Percentiles rank a stretch among this genome's conserved stretches.
Evolutionary conservation across 1,284 basidiomycete genomes (phyloP).

Genomic region (Fistulinella cinereoalba): DNA sequence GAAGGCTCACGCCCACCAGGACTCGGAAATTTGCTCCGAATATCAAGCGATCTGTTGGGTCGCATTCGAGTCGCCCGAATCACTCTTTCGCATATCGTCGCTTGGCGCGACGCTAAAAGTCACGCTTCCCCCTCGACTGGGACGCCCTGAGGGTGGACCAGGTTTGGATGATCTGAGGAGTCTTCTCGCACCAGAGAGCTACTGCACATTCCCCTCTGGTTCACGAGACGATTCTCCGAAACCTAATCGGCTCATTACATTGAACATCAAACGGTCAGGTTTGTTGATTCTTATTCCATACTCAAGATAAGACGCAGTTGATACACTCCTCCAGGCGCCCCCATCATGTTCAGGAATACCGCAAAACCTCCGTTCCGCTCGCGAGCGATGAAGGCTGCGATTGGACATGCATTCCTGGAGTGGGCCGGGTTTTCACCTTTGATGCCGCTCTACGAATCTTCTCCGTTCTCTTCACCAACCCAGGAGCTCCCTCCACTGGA

Average conservation of each 20-base stretch:
- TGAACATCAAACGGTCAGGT: slow-evolving; percentile 28
- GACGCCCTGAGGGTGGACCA: slow-evolving; percentile 31
- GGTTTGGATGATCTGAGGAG: slow-evolving; percentile 35
- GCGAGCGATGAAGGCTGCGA: slow-evolving; percentile 27
- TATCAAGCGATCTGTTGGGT: slow-evolving; percentile 44
- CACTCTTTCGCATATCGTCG: slow-evolving; percentile 34
- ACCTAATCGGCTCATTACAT: slow-evolving; percentile 18
- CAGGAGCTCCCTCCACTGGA: slow-evolving; percentile 17
- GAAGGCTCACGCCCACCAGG: slow-evolving; percentile 35
- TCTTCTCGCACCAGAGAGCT: slow-evolving; percentile 20
- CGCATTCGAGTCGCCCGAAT: slow-evolving; percentile 43
- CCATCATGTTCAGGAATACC: slow-evolving; percentile 22
- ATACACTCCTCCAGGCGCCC: background rate
- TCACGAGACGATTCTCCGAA: slow-evolving; percentile 2
- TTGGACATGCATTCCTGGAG: slow-evolving; percentile 32
- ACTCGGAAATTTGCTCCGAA: slow-evolving; percentile 40
- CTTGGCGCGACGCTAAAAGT: slow-evolving; percentile 28
- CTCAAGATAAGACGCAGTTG: background rate
- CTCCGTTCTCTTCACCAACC: slow-evolving; percentile 23
- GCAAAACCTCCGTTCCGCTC: slow-evolving; percentile 27
- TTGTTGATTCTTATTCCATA: slow-evolving; percentile 1
- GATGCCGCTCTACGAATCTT: slow-evolving; percentile 28
- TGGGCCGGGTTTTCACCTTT: slow-evolving; percentile 32
- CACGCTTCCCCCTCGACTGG: slow-evolving; percentile 20
- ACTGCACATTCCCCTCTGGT: background rate